phyloP scores from a whole-genome alignment of 331 rosid species.

The Quercus phellos region DNA sequence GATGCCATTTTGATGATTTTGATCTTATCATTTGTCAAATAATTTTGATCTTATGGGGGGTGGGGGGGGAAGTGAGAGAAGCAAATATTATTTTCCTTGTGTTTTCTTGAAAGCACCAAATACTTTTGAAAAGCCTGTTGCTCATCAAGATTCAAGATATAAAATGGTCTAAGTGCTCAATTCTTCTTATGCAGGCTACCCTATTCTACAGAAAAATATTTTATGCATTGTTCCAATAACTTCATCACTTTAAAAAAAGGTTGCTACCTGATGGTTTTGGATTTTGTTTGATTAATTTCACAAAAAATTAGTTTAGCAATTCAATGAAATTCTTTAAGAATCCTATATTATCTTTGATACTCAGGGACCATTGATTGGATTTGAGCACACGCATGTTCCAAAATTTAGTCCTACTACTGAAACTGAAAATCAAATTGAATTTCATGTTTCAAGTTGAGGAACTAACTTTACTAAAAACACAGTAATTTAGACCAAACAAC shows the following conservation, averaged over 20 bases:
- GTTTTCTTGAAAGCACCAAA: not conserved
- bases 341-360: not conserved
- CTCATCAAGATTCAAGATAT: no score
- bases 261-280: not conserved
- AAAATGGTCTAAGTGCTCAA: no score
- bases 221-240: not conserved
- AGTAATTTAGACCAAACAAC: no score
- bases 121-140: not conserved
- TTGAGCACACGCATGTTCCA: not conserved
- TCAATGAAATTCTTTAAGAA: not conserved
- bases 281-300: no score
- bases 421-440: not conserved
- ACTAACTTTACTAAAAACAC: not conserved
- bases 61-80: not conserved
- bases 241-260: not conserved
- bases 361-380: not conserved
- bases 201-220: no score
- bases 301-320: not conserved
- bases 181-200: no score
- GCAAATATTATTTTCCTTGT: no score
- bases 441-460: not conserved
- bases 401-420: not conserved
- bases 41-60: not conserved
- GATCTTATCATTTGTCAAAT: no score
- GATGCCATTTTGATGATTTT: no score